Base-by-base conservation (phyloP, 257 asterid species). In the Fraxinus pennsylvanica region DNA sequence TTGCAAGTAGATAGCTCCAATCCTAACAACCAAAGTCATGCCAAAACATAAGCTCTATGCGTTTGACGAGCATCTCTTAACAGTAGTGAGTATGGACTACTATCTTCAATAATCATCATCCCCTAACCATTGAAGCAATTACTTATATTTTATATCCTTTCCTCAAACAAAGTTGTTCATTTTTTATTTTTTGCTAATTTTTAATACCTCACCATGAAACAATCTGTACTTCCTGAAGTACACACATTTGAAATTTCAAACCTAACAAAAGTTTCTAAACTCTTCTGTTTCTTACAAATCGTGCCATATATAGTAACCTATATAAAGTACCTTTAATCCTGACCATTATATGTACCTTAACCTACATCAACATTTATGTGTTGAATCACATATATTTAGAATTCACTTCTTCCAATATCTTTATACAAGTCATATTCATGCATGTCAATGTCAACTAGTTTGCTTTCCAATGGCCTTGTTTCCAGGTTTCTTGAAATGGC, bases 241-340 rank as follows among this genome's bases (percentile, higher is more conserved):
- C 82, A 74, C 43, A 75, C 75, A 63, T 65, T 66, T 79, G 79
- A 74, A 68, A 83, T 71, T 66, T 79, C 81, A 74, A 43, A 83
- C 72, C 68, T 72, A 71, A 77, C 76, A 41, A 66, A 79, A 52
- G 65, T 79, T 12, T 41, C 35, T 5, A 69, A 79, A 47, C 75
- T 75, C 25, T 52, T 27, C 47, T 74, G 83, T 73, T 75, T 79
- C 36, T 50, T 61, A 72, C 71, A 66, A 79, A 30, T 76, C 57
- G 63, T 61, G 38, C 79, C 78, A 77, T 71, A 81, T 78, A 72
- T 72, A 72, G 81, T 7, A 74, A 41, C 68, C 79, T 73, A 71
- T 29, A 25, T 9, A 80, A 76, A 39, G 63, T 72, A 74, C 27
- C 84, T 80, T 76, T 79, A 80, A 78, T 78, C 80, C 77, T 79